These are phyloP conservation scores for Ascochyta lentis DNA, from an alignment of 2,329 filamentous ascomycete species.

Conservation along the genomic window DNA sequence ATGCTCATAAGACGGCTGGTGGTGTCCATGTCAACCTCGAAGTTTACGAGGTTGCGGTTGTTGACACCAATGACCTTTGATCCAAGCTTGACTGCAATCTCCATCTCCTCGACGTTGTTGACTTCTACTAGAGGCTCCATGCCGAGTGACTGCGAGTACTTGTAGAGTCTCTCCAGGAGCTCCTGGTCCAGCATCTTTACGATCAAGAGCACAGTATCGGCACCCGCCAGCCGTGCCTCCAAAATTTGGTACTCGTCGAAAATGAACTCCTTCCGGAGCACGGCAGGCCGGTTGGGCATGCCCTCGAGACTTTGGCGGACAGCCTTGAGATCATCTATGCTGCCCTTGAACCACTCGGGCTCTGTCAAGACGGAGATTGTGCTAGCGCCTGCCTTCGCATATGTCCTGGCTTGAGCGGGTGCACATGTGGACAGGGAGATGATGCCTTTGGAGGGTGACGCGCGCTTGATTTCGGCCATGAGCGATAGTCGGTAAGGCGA, in stretches of 20 bases:
- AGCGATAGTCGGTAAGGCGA: constrained; percentile 89
- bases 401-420: constrained; percentile 86
- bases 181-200: constrained; percentile 93
- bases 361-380: constrained; percentile 99
- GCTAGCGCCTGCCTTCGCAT: constrained; percentile 92
- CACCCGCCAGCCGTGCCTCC: constrained; percentile 89
- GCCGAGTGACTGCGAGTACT: constrained; percentile 85
- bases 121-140: constrained; percentile 99
- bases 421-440: constrained; percentile 89
- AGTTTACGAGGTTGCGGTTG: constrained; percentile 94
- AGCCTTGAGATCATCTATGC: constrained; percentile 87
- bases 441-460: constrained; percentile 93
- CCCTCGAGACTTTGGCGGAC: constrained; percentile 88
- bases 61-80: constrained; percentile 95
- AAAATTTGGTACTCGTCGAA: constrained; percentile 99
- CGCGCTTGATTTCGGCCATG: constrained; percentile 97
- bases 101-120: constrained; percentile 93
- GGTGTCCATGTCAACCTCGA: constrained; percentile 93
- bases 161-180: constrained; percentile 78
- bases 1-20: constrained; percentile 87
- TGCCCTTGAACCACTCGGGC: constrained; percentile 99
- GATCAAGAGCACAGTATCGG: constrained; percentile 92
- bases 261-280: constrained; percentile 94
- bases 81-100: constrained; percentile 82
- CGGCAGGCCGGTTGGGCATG: constrained; percentile 89